Evolutionary conservation across 2,329 filamentous ascomycete genomes (phyloP).

Genomic region (Triangularia verruculosa): DNA sequence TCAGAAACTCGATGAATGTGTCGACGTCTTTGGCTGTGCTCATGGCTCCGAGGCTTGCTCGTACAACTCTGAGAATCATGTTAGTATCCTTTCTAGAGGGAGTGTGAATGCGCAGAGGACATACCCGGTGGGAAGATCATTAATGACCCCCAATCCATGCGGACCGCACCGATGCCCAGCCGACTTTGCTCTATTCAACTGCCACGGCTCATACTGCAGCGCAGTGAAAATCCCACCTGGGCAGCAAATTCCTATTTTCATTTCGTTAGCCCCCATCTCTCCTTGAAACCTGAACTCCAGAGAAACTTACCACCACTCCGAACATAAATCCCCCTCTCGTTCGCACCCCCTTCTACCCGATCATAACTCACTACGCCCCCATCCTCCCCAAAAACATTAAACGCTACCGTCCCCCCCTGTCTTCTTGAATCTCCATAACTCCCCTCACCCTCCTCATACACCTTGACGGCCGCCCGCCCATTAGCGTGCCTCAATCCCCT

Average conservation of each 20-base stretch:
- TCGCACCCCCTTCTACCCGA: constrained; percentile 57
- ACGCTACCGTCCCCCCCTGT: constrained; percentile 62
- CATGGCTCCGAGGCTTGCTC: constrained; percentile 61
- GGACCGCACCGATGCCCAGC: constrained; percentile 57
- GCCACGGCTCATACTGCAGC: constrained; percentile 50
- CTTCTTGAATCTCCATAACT: constrained; percentile 49
- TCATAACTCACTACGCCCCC: constrained; percentile 55
- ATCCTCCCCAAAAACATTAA: constrained; percentile 55
- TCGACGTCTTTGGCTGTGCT: constrained; percentile 55
- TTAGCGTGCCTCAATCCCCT: constrained; percentile 50
- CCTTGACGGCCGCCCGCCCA: constrained; percentile 46
- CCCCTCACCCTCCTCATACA: constrained; percentile 44
- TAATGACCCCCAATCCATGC: constrained; percentile 50
- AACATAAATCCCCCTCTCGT: constrained; percentile 55
- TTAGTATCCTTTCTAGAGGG: not conserved
- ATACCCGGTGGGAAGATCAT: constrained; percentile 53
- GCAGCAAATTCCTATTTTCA: constrained; percentile 43
- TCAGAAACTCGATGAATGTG: constrained; percentile 45
- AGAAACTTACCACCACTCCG: constrained; percentile 51
- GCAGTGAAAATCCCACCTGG: constrained; percentile 47
- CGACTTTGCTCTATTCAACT: constrained; percentile 53
- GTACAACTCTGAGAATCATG: constrained; percentile 47
- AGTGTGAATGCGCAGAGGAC: constrained; percentile 3
- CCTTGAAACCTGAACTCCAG: not conserved
- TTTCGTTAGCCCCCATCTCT: not conserved